Evolutionary conservation across 495 filamentous ascomycete genomes (phyloP).

Genomic region (Penicillium macrosclerotiorum): DNA sequence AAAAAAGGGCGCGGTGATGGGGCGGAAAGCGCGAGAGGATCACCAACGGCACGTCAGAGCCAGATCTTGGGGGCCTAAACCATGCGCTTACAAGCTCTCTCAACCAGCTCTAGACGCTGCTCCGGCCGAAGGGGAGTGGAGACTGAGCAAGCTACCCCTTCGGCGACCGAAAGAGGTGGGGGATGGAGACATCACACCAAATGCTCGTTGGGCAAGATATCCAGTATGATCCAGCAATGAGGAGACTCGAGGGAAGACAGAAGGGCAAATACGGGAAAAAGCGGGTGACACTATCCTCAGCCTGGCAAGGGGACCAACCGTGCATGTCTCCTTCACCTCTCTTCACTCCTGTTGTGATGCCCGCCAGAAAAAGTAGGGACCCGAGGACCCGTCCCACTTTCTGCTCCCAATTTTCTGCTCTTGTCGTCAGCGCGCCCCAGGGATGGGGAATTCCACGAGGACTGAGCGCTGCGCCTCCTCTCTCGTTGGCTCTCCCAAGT

Average conservation of each 20-base stretch:
- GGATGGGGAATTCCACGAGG: conserved; percentile 1
- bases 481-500: conserved; percentile 6
- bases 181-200: too few species aligned
- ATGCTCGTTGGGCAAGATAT: too few species aligned
- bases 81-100: too few species aligned
- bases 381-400: not conserved
- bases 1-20: conserved; percentile 2
- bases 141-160: too few species aligned
- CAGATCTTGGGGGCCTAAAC: conserved; percentile 2
- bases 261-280: too few species aligned
- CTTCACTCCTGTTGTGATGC: not conserved
- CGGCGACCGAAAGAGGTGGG: too few species aligned
- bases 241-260: too few species aligned
- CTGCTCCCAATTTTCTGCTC: not conserved
- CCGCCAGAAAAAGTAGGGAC: not conserved
- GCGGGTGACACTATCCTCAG: too few species aligned
- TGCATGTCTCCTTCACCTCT: not conserved
- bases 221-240: too few species aligned
- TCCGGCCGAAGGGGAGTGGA: too few species aligned
- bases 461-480: conserved; percentile 3
- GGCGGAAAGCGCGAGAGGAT: conserved; percentile 4
- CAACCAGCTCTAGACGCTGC: too few species aligned
- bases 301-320: too few species aligned
- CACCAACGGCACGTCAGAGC: conserved; percentile 10
- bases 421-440: conserved; percentile 2